Conservation (phyloP, 768 basidiomycete species). For the Boletales sp. region DNA sequence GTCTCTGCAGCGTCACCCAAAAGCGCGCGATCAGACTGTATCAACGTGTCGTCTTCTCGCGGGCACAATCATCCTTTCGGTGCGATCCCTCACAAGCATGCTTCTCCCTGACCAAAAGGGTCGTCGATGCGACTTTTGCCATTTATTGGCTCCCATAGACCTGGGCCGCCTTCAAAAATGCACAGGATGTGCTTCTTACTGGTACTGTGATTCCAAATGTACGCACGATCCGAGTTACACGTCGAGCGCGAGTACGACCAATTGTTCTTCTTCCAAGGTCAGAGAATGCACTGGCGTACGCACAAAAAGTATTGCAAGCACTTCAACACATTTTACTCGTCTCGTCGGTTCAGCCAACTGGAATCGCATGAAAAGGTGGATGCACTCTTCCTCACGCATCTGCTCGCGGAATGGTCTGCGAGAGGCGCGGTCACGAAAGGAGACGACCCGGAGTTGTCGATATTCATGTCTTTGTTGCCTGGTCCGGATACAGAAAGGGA, state of each 20-base stretch:
- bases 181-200: slow-evolving; percentile 64
- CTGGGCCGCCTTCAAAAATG: slow-evolving; percentile 47
- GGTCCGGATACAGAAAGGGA: slow-evolving; percentile 28
- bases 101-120: slow-evolving; percentile 59
- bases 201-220: slow-evolving; percentile 72
- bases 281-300: slow-evolving; percentile 60
- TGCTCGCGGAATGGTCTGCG: slow-evolving; percentile 41
- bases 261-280: slow-evolving; percentile 44
- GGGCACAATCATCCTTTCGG: slow-evolving; percentile 50
- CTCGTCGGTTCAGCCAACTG: slow-evolving; percentile 46
- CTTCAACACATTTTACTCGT: slow-evolving; percentile 45
- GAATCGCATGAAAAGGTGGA: slow-evolving; percentile 55
- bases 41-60: slow-evolving; percentile 36
- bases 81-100: slow-evolving; percentile 42
- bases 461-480: slow-evolving; percentile 46
- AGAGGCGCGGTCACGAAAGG: slow-evolving; percentile 5
- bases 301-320: slow-evolving; percentile 70
- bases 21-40: slow-evolving; percentile 50
- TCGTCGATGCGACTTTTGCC: slow-evolving; percentile 64
- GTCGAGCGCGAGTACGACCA: slow-evolving; percentile 2
- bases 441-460: slow-evolving; percentile 26
- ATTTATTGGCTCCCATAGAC: slow-evolving; percentile 31
- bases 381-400: slow-evolving; percentile 59
- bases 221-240: slow-evolving; percentile 22
- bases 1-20: slow-evolving; percentile 41